Conservation (phyloP, 129 eudicot species). For the Gnaphalium uliginosum region DNA sequence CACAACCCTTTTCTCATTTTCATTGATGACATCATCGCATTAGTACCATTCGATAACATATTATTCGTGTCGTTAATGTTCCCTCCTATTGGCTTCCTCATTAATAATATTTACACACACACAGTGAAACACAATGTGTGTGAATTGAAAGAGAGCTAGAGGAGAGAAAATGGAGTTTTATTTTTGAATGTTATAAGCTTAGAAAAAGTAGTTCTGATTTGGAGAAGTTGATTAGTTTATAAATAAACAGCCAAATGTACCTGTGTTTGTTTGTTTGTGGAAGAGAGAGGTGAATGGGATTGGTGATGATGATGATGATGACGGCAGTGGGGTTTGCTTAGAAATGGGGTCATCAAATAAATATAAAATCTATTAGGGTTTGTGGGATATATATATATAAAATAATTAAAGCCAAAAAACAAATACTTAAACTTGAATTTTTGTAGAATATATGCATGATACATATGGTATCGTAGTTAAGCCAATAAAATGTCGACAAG, state of each 20-base stretch:
- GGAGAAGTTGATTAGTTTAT: conserved; percentile 31
- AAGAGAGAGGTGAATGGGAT: conserved; percentile 42
- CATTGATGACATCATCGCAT: background rate
- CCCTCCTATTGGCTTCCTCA: conserved; percentile 72
- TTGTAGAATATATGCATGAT: conserved; percentile 17
- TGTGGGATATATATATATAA: background rate
- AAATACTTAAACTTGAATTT: conserved; percentile 37
- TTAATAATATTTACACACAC: conserved; percentile 16
- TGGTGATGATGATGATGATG: conserved; percentile 53
- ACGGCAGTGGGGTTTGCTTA: conserved; percentile 92
- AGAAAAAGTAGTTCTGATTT: conserved; percentile 43
- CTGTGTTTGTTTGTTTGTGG: conserved; percentile 34
- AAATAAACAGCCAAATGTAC: conserved; percentile 47
- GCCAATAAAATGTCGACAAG: conserved; percentile 24
- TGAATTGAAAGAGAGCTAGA: conserved; percentile 12
- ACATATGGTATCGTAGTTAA: conserved; percentile 22
- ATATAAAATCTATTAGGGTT: conserved; percentile 19
- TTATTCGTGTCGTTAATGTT: conserved; percentile 14
- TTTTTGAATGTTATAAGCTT: conserved; percentile 28
- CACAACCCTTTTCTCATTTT: conserved; percentile 80
- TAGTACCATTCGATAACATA: conserved; percentile 14
- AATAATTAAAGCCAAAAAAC: conserved; percentile 18
- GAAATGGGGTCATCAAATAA: conserved; percentile 49
- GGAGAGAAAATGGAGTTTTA: conserved; percentile 5
- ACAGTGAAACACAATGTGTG: background rate